Conservation (phyloP, 108 stramenopile genomes). For the Cyclotella choctawhatcheeana region DNA sequence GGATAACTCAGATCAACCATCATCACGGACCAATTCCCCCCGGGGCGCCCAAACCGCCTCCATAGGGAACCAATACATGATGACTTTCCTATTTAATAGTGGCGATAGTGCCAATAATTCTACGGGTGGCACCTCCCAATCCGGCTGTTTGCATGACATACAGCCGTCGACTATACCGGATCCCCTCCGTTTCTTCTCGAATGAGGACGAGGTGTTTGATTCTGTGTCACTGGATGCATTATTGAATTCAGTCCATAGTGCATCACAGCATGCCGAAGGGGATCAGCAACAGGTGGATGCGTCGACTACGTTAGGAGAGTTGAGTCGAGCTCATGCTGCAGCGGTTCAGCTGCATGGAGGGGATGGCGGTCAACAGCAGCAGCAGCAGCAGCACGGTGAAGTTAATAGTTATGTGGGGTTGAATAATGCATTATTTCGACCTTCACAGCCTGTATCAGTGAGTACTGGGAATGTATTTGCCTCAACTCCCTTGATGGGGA, state of each 20-base stretch:
- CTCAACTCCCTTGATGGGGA: constrained; percentile 1
- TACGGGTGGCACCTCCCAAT: background rate
- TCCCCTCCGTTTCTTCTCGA: constrained; percentile 8
- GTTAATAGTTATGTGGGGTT: background rate
- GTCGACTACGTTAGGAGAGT: constrained; percentile 2
- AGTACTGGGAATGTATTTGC: background rate
- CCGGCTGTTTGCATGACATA: too few relatives aligned
- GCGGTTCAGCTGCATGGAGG: too few relatives aligned
- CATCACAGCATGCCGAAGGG: background rate
- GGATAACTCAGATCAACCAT: too few relatives aligned
- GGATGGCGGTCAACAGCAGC: too few relatives aligned
- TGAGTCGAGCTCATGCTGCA: background rate
- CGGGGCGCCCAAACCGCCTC: constrained; percentile 52
- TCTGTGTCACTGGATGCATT: constrained; percentile 2
- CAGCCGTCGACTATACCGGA: constrained; percentile 14
- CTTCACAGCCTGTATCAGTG: background rate
- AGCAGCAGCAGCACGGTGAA: background rate
- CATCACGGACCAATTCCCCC: background rate
- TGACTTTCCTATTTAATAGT: constrained; percentile 41
- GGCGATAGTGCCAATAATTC: background rate
- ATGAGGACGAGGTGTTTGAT: constrained; percentile 3
- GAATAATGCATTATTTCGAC: background rate
- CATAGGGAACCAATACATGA: constrained; percentile 54
- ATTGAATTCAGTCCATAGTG: constrained; percentile 1
- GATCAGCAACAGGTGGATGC: too few relatives aligned